Conservation (phyloP, 148 eudicot genomes). For the Fagopyrum tataricum region DNA sequence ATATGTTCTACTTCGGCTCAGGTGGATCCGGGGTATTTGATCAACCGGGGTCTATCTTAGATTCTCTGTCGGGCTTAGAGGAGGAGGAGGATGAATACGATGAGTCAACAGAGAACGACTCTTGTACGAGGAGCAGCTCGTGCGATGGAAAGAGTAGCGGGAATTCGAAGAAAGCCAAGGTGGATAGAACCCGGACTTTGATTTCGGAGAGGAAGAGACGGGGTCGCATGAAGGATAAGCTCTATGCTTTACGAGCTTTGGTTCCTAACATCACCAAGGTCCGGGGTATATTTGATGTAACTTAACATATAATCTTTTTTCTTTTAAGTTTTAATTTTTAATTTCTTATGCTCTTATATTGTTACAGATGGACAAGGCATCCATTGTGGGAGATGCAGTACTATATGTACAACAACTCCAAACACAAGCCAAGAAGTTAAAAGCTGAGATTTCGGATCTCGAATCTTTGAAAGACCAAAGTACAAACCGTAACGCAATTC, state of each 20-base stretch:
- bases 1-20: neutral
- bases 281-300: too few species aligned
- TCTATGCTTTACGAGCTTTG: constrained; percentile 73
- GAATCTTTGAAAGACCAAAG: constrained; percentile 24
- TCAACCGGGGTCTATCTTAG: neutral
- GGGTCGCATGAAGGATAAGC: constrained; percentile 89
- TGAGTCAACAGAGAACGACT: neutral
- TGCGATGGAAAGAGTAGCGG: neutral
- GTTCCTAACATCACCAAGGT: constrained; percentile 97
- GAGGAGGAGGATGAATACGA: neutral
- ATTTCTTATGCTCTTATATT: too few species aligned
- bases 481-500: neutral
- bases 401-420: constrained; percentile 64
- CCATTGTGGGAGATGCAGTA: constrained; percentile 86
- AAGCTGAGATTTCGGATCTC: constrained; percentile 45
- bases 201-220: constrained; percentile 71
- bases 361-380: constrained; percentile 84
- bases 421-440: constrained; percentile 51
- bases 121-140: neutral
- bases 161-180: constrained; percentile 27
- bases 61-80: neutral
- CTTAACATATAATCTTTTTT: too few species aligned
- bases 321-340: too few species aligned
- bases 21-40: too few species aligned
- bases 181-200: constrained; percentile 68